These are phyloP conservation scores for Stentor roeselii DNA, from an alignment of 73 alveolate species.

Conservation along the genomic window DNA sequence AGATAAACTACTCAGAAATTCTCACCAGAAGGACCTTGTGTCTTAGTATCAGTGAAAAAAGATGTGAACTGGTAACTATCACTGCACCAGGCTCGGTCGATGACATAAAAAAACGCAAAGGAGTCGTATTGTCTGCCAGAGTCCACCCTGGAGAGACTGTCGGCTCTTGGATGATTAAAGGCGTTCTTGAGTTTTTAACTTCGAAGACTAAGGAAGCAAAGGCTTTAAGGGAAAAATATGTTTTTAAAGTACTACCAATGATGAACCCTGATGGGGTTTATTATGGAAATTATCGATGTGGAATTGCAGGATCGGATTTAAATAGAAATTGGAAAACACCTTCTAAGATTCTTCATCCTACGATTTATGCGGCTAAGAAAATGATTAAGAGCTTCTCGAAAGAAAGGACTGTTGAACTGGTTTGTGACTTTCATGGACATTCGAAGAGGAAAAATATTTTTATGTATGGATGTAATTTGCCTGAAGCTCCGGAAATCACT, in stretches of 20 bases:
- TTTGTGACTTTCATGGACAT: conserved; percentile 99
- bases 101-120: conserved; percentile 59
- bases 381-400: conserved; percentile 87
- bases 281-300: conserved; percentile 85
- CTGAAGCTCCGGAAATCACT: conserved; percentile 10
- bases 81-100: conserved; percentile 54
- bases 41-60: conserved; percentile 78
- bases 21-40: conserved; percentile 65
- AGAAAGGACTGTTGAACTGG: conserved; percentile 90
- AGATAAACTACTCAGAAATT: conserved; percentile 33
- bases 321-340: conserved; percentile 99
- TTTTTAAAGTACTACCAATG: conserved; percentile 95
- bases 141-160: conserved; percentile 99
- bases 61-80: conserved; percentile 19
- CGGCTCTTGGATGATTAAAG: conserved; percentile 65
- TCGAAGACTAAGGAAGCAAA: conserved; percentile 76
- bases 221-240: conserved; percentile 83
- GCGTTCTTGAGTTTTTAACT: conserved; percentile 89
- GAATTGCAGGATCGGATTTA: conserved; percentile 97
- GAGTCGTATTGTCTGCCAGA: conserved; percentile 86
- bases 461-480: conserved; percentile 22
- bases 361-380: conserved; percentile 85
- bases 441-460: conserved; percentile 70
- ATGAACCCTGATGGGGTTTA: conserved; percentile 99
- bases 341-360: conserved; percentile 92